Evolutionary conservation across 2,329 filamentous ascomycete species (phyloP).

Genomic region (Ceratocystis diversiconidia): DNA sequence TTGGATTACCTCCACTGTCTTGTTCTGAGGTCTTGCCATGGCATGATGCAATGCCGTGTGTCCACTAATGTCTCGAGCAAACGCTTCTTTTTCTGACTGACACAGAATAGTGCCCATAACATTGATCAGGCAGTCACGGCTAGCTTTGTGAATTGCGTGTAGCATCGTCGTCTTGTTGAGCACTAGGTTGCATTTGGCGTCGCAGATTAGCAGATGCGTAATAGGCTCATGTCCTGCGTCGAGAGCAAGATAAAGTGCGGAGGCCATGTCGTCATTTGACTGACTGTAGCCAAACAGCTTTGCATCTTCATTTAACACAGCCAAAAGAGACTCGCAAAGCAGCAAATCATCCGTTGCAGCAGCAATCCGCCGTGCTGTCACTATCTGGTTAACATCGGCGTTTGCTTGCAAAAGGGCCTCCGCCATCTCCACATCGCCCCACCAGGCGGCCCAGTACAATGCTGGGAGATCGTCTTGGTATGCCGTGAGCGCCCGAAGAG

Average conservation of each 20-base stretch:
- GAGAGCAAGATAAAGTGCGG: constrained; percentile 13
- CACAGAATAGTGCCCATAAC: background rate
- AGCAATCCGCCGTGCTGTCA: constrained; percentile 1
- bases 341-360: background rate
- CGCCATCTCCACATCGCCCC: background rate
- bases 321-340: constrained; percentile 4
- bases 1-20: background rate
- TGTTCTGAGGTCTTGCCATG: constrained; percentile 6
- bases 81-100: background rate
- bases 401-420: background rate
- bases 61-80: constrained; percentile 1
- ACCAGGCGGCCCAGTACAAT: constrained; percentile 14
- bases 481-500: background rate
- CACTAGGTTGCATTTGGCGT: background rate
- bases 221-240: constrained; percentile 10
- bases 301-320: constrained; percentile 10
- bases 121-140: background rate
- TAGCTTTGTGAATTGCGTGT: constrained; percentile 14
- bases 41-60: constrained; percentile 12
- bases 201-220: constrained; percentile 1
- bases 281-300: background rate
- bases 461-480: constrained; percentile 11
- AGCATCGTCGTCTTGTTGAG: constrained; percentile 7
- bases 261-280: background rate
- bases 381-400: constrained; percentile 6